phyloP scores from a whole-genome alignment of 1,139 yeast genomes.

The Candida freyschussii region DNA sequence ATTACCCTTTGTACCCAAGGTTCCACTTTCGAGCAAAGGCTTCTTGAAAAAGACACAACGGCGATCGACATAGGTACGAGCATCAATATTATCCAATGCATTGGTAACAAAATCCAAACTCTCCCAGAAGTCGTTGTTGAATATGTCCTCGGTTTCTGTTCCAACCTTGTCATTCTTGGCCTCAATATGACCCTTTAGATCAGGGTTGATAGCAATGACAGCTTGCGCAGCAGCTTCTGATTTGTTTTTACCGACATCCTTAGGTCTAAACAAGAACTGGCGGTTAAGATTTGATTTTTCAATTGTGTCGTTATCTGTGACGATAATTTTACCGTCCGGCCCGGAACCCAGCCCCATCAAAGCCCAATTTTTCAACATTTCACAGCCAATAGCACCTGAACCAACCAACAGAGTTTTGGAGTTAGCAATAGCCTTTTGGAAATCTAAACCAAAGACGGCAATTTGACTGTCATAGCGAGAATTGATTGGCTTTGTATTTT shows the following conservation, averaged over 20 bases:
- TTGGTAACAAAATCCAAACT: constrained; percentile 83
- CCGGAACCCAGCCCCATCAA: constrained; percentile 94
- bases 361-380: constrained; percentile 98
- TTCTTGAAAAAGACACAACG: constrained; percentile 91
- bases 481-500: constrained; percentile 67
- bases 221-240: constrained; percentile 90
- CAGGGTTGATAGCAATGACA: constrained; percentile 80
- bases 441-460: constrained; percentile 85
- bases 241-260: constrained; percentile 88
- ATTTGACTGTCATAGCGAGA: constrained; percentile 90
- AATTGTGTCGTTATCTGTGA: constrained; percentile 93
- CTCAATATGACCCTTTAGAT: constrained; percentile 69
- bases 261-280: constrained; percentile 90
- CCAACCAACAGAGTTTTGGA: constrained; percentile 88
- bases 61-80: constrained; percentile 95
- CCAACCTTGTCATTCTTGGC: constrained; percentile 86
- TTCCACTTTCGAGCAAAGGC: constrained; percentile 92
- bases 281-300: constrained; percentile 95
- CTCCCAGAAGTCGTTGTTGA: constrained; percentile 85
- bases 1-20: constrained; percentile 97
- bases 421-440: constrained; percentile 69
- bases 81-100: constrained; percentile 96
- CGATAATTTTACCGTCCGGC: constrained; percentile 72
- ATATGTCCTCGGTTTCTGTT: constrained; percentile 82
- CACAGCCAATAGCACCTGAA: constrained; percentile 99